phyloP scores from a whole-genome alignment of 352 stramenopile species.

The Peronospora destructor region DNA sequence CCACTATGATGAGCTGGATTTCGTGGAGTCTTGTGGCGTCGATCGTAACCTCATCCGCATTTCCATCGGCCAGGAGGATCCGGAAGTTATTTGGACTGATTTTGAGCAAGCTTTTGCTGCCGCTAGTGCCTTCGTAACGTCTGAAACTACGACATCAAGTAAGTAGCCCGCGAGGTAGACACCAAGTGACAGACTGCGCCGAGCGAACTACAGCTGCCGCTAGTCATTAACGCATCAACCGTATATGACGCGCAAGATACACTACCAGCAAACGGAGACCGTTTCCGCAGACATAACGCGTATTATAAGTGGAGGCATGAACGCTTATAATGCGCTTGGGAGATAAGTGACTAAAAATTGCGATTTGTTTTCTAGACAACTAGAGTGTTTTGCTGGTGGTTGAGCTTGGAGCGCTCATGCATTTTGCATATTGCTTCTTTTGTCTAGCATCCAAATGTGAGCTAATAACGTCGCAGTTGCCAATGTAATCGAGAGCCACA shows the following conservation, averaged over 20 bases:
- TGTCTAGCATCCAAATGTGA: conserved; percentile 5
- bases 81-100: conserved; percentile 61
- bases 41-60: conserved; percentile 88
- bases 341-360: background rate
- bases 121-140: conserved; percentile 13
- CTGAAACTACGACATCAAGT: conserved; percentile 12
- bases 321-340: conserved; percentile 16
- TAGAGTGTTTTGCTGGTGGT: conserved; percentile 5
- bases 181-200: conserved; percentile 1
- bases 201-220: conserved; percentile 16
- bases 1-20: conserved; percentile 91
- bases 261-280: conserved; percentile 10
- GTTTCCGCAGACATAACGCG: conserved; percentile 7
- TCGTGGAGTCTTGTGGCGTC: conserved; percentile 86
- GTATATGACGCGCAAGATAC: conserved; percentile 15
- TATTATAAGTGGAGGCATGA: background rate
- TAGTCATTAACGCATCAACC: conserved; percentile 10
- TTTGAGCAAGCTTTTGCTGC: conserved; percentile 31
- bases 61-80: conserved; percentile 86
- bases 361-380: conserved; percentile 21
- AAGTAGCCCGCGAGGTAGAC: conserved; percentile 6
- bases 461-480: conserved; percentile 13
- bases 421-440: conserved; percentile 2
- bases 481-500: conserved; percentile 12
- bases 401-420: background rate